A percentile compares a stretch with the other conserved stretches of the same genome.
Conservation (phyloP, 2,329 filamentous ascomycete genomes). For the Emydomyces testavorans region DNA sequence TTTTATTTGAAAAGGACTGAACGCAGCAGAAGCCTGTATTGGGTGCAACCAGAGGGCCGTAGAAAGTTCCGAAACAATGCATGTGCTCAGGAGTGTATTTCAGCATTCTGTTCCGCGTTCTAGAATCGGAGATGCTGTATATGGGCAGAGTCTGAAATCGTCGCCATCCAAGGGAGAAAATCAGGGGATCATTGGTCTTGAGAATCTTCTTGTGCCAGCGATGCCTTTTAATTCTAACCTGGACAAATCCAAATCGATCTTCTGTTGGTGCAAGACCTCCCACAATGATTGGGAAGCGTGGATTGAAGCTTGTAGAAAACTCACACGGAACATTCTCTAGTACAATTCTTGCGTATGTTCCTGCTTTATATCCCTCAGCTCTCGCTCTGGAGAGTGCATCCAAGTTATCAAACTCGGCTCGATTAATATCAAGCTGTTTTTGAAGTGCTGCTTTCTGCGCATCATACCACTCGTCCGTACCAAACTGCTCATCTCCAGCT, state of each 20-base stretch:
- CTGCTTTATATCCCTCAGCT: conserved; percentile 83
- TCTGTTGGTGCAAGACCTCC: conserved; percentile 90
- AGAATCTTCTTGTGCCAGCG: conserved; percentile 99
- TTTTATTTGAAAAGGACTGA: conserved; percentile 73
- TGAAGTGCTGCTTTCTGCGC: conserved; percentile 87
- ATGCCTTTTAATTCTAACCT: conserved; percentile 92
- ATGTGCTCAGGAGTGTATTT: conserved; percentile 99
- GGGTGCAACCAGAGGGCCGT: conserved; percentile 85
- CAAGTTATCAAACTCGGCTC: conserved; percentile 76
- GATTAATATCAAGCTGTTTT: conserved; percentile 95
- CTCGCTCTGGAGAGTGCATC: conserved; percentile 72
- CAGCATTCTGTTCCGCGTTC: conserved; percentile 90
- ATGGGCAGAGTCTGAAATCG: conserved; percentile 85
- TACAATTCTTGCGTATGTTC: conserved; percentile 84
- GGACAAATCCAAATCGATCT: conserved; percentile 88
- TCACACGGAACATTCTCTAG: conserved; percentile 83
- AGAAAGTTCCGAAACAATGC: conserved; percentile 96
- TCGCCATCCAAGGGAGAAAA: conserved; percentile 93
- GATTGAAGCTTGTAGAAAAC: conserved; percentile 72
- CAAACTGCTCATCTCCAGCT: conserved; percentile 68
- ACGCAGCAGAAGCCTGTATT: conserved; percentile 94
- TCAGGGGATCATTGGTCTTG: conserved; percentile 94
- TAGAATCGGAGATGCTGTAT: conserved; percentile 89
- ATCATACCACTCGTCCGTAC: conserved; percentile 98
- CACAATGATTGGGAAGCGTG: conserved; percentile 71